Evolutionary conservation across 140 eudicot species (phyloP).

Genomic region (Anethum foeniculum): DNA sequence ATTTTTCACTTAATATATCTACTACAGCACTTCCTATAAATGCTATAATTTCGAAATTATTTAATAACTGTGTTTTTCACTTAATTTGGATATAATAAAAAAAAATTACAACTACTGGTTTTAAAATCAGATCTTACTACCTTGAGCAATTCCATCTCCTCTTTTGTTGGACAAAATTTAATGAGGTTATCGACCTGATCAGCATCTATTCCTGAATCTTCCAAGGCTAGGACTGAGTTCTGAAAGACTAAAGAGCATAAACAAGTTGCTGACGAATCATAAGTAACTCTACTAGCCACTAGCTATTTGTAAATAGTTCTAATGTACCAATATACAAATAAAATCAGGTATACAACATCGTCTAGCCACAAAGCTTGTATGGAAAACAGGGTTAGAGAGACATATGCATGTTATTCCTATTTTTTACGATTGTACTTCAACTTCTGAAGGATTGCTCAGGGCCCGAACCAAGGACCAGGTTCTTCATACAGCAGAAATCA

Average conservation of each 20-base stretch:
- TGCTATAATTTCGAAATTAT: not conserved
- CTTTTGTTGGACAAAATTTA: constrained; percentile 59
- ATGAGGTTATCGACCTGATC: constrained; percentile 62
- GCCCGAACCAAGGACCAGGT: not conserved
- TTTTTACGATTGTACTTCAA: not conserved
- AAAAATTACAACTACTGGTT: not conserved
- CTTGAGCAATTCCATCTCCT: constrained; percentile 48
- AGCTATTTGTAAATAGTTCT: not conserved
- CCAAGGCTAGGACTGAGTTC: constrained; percentile 46
- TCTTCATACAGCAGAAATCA: not conserved
- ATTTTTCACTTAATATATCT: not conserved
- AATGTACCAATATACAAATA: not conserved
- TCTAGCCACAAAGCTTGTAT: not conserved
- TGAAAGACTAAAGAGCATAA: constrained; percentile 22
- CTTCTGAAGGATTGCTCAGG: not conserved
- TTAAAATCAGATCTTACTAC: constrained; percentile 9
- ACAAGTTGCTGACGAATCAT: not conserved
- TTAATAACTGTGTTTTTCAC: not conserved
- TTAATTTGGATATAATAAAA: not conserved
- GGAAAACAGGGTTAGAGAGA: not conserved
- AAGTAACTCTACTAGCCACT: not conserved
- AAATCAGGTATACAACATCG: not conserved
- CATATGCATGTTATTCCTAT: not conserved
- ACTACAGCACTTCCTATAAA: not conserved
- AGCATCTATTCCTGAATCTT: constrained; percentile 38